phyloP scores from a whole-genome alignment of 116 monocot genomes.

The Trichopus zeylanicus region DNA sequence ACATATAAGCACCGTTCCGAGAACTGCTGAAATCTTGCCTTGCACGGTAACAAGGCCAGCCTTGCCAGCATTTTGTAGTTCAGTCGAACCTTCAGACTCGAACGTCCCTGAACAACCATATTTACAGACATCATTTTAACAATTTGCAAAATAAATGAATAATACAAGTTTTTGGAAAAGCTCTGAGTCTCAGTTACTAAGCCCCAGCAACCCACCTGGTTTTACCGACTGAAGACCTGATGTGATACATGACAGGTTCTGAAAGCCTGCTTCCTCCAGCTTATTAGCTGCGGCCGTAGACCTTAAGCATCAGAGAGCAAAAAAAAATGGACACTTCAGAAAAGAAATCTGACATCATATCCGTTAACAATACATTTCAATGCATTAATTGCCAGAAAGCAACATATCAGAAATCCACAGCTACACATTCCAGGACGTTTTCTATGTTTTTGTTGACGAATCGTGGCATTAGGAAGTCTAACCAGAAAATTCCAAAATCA shows the following conservation, averaged over 20 bases:
- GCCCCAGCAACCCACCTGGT: conserved; percentile 39
- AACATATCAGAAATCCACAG: too few relatives aligned
- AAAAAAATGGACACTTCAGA: too few relatives aligned
- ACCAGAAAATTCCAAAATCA: background rate
- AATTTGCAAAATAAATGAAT: background rate
- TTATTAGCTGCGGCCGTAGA: conserved; percentile 66
- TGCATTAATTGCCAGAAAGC: too few relatives aligned
- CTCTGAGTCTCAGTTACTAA: too few relatives aligned
- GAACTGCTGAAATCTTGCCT: conserved; percentile 82
- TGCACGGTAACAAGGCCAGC: conserved; percentile 83
- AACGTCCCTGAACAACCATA: conserved; percentile 51
- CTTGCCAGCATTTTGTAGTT: conserved; percentile 88
- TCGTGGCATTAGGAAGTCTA: too few relatives aligned
- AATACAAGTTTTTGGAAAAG: background rate
- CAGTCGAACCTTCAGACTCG: conserved; percentile 64
- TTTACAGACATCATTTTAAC: background rate
- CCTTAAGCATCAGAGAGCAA: conserved; percentile 29
- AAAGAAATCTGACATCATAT: too few relatives aligned
- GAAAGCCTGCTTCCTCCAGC: conserved; percentile 68
- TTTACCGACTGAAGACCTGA: conserved; percentile 85
- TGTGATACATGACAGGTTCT: conserved; percentile 63
- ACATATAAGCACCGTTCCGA: conserved; percentile 87
- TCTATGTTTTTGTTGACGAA: too few relatives aligned
- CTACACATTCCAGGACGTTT: too few relatives aligned
- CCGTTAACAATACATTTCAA: too few relatives aligned